Conservation (phyloP, 176 grass and related monocot genomes). For the Phoenix roebelenii region DNA sequence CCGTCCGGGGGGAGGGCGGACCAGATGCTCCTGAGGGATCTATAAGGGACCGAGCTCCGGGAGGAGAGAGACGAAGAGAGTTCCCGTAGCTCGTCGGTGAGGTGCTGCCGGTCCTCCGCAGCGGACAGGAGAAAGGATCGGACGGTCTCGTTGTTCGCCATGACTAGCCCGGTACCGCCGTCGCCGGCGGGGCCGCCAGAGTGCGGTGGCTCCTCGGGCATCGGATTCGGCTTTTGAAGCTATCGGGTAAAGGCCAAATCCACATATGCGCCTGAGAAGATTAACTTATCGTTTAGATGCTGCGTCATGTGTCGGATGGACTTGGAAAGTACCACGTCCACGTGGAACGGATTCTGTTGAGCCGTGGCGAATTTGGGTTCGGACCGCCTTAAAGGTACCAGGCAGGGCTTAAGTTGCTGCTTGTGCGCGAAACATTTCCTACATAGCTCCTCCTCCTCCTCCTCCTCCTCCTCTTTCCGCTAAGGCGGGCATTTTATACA, state of each 20-base stretch:
- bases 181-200: background rate
- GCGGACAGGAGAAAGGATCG: constrained; percentile 43
- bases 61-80: constrained; percentile 34
- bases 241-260: background rate
- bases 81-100: constrained; percentile 30
- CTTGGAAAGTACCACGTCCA: no score
- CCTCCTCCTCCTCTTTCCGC: no score
- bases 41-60: constrained; percentile 31
- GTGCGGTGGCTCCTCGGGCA: constrained; percentile 8
- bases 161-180: constrained; percentile 28
- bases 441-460: no score
- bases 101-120: constrained; percentile 4
- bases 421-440: no score
- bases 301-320: no score
- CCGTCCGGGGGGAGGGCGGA: constrained; percentile 24
- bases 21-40: constrained; percentile 65
- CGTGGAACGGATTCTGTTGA: no score
- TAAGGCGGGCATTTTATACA: no score
- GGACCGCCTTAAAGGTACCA: no score
- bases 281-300: no score
- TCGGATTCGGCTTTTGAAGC: background rate
- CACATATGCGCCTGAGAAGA: no score
- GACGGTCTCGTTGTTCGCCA: constrained; percentile 46
- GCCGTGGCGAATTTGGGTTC: no score
- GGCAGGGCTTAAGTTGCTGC: no score